Conservation (phyloP, 2,329 filamentous ascomycete genomes). For the Parastagonospora nodorum region DNA sequence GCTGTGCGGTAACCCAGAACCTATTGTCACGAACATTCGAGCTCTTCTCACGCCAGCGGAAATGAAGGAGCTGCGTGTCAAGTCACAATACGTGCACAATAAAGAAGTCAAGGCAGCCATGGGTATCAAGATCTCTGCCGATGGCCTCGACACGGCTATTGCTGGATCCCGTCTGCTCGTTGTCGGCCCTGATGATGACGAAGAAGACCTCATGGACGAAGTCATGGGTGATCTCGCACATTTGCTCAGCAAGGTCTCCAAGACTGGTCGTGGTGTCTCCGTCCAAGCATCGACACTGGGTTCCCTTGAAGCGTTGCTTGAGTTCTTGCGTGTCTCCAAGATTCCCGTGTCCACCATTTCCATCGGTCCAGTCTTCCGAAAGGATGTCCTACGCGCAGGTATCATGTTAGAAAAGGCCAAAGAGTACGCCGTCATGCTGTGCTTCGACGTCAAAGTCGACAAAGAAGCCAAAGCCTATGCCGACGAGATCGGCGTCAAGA, state of each 20-base stretch:
- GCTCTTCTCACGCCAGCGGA: conserved; percentile 91
- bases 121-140: conserved; percentile 98
- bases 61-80: conserved; percentile 91
- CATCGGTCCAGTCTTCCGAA: conserved; percentile 96
- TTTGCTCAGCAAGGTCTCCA: conserved; percentile 88
- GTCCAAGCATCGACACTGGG: conserved; percentile 97
- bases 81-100: conserved; percentile 97
- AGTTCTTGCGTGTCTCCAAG: conserved; percentile 95
- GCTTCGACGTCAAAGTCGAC: conserved; percentile 99
- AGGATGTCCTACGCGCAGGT: conserved; percentile 91
- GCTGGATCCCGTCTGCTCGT: conserved; percentile 94
- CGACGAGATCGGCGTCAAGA: conserved; percentile 92
- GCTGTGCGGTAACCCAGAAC: conserved; percentile 93
- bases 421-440: conserved; percentile 98
- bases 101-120: conserved; percentile 98
- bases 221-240: conserved; percentile 93
- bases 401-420: conserved; percentile 96
- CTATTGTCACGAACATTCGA: conserved; percentile 93
- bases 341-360: conserved; percentile 97
- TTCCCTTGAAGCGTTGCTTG: conserved; percentile 91
- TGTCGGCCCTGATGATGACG: conserved; percentile 92
- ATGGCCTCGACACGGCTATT: conserved; percentile 93
- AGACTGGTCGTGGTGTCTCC: conserved; percentile 89
- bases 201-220: conserved; percentile 95
- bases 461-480: conserved; percentile 92